A percentile compares a stretch with the other conserved stretches of the same genome.
Evolutionary conservation across 352 stramenopile genomes (phyloP).

Genomic region (Globisporangium carolinianum): DNA sequence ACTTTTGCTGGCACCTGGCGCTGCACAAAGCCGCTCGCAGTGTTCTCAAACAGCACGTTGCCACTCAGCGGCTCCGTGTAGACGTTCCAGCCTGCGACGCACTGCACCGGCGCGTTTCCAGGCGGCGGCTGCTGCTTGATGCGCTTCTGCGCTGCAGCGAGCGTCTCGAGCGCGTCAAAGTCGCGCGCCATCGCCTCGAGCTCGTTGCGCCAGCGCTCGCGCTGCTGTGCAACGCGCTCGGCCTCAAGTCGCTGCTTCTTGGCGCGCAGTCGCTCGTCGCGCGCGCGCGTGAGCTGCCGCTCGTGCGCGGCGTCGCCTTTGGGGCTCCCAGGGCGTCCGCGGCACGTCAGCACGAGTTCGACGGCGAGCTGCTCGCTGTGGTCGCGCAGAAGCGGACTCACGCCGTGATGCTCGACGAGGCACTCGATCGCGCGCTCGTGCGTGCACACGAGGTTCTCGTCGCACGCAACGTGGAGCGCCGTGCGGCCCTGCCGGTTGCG

Average conservation of each 20-base stretch:
- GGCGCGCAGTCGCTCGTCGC: slow-evolving; percentile 19
- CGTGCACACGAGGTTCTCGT: slow-evolving; percentile 80
- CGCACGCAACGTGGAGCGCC: slow-evolving; percentile 62
- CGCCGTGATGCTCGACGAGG: slow-evolving; percentile 44
- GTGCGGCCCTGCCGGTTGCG: slow-evolving; percentile 57
- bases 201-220: slow-evolving; percentile 33
- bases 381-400: slow-evolving; percentile 44
- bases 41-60: slow-evolving; percentile 63
- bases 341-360: slow-evolving; percentile 39
- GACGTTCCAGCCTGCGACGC: slow-evolving; percentile 28
- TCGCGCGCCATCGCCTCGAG: slow-evolving; percentile 30
- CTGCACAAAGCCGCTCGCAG: slow-evolving; percentile 52
- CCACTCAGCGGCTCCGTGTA: slow-evolving; percentile 47
- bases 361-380: slow-evolving; percentile 30
- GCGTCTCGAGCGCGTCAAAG: slow-evolving; percentile 52
- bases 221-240: slow-evolving; percentile 23
- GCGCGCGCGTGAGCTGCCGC: slow-evolving; percentile 17
- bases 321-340: slow-evolving; percentile 53
- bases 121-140: slow-evolving; percentile 16
- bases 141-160: slow-evolving; percentile 26
- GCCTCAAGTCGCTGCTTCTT: slow-evolving; percentile 26
- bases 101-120: background rate
- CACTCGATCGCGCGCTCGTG: slow-evolving; percentile 60
- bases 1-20: slow-evolving; percentile 47
- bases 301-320: slow-evolving; percentile 31